These are phyloP conservation scores for Quercus mongolica DNA, from an alignment of 306 rosid species.

Conservation along the genomic window DNA sequence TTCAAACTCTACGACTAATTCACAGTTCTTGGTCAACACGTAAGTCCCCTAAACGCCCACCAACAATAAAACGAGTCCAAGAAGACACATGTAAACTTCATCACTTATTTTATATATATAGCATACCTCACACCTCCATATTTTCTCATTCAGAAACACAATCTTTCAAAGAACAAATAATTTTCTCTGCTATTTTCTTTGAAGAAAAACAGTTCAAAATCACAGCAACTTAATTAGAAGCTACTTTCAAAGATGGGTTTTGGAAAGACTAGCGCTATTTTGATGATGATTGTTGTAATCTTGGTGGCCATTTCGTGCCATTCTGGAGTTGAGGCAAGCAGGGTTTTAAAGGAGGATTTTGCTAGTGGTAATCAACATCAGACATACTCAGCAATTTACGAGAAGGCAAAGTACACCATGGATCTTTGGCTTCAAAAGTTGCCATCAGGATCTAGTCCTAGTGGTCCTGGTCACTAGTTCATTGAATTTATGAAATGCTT, in stretches of 20 bases:
- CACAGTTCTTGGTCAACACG: no score
- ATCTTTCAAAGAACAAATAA: no score
- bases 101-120: no score
- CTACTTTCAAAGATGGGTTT: neutral
- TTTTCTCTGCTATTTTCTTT: no score
- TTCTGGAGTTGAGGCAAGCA: slow-evolving; percentile 30
- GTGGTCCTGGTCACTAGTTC: slow-evolving; percentile 8
- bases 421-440: slow-evolving; percentile 1
- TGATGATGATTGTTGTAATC: neutral
- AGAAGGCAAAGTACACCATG: slow-evolving; percentile 1
- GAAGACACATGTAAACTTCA: no score
- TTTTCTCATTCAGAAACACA: no score
- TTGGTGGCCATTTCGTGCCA: neutral
- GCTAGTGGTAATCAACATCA: neutral
- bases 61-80: no score
- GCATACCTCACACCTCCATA: no score
- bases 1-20: no score
- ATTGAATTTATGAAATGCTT: neutral
- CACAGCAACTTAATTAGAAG: neutral
- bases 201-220: neutral
- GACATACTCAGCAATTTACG: neutral
- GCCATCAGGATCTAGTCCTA: slow-evolving; percentile 11
- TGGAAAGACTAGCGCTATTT: neutral
- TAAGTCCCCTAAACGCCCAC: no score
- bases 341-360: slow-evolving; percentile 19